Evolutionary conservation across 176 grass and related monocot species (phyloP).

Genomic region (Lolium perenne): DNA sequence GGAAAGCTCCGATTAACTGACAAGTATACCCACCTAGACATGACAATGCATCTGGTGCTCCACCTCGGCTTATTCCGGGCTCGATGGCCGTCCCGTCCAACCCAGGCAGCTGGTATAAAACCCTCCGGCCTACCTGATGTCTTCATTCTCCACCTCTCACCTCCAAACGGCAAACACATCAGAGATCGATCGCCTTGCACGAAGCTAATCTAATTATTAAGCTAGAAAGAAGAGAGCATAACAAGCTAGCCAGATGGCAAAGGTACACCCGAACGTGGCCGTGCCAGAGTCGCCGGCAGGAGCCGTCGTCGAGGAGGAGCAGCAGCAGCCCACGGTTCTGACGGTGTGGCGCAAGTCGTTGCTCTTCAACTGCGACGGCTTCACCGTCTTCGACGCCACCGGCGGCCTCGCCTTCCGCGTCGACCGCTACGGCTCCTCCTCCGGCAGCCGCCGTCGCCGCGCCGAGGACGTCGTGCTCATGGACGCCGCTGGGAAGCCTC

Average conservation of each 20-base stretch:
- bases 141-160: slow-evolving; percentile 8
- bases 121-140: background rate
- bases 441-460: background rate
- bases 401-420: slow-evolving; percentile 83
- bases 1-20: background rate
- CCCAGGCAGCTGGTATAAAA: background rate
- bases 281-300: background rate
- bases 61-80: slow-evolving; percentile 6
- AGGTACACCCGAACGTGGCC: slow-evolving; percentile 63
- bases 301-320: background rate
- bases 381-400: slow-evolving; percentile 68
- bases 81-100: background rate
- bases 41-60: slow-evolving; percentile 18
- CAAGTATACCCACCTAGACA: background rate
- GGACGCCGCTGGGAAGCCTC: slow-evolving; percentile 51
- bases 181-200: background rate
- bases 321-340: slow-evolving; percentile 37
- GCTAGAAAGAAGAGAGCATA: background rate
- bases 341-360: slow-evolving; percentile 89
- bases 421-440: slow-evolving; percentile 57
- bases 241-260: slow-evolving; percentile 36
- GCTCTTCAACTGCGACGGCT: slow-evolving; percentile 74
- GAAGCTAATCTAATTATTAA: background rate
- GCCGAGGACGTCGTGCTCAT: slow-evolving; percentile 69
- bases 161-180: background rate